phyloP scores from a whole-genome alignment of 1,139 yeast genomes.

The Sugiyamaella pinicola region DNA sequence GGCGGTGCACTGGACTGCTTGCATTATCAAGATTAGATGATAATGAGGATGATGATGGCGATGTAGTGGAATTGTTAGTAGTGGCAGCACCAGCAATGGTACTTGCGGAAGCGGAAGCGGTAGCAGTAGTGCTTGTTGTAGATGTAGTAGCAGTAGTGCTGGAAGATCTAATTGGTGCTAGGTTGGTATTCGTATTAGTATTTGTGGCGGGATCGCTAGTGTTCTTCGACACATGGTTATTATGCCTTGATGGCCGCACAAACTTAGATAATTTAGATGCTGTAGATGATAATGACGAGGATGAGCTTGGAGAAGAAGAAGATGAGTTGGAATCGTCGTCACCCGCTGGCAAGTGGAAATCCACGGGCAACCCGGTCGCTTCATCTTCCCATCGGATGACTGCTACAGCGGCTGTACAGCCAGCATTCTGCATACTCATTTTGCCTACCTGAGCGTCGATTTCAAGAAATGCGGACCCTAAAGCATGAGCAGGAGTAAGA shows the following conservation, averaged over 20 bases:
- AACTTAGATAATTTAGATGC: conserved; percentile 14
- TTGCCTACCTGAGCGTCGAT: conserved; percentile 73
- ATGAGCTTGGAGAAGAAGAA: conserved; percentile 11
- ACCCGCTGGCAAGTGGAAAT: not conserved
- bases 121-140: not conserved
- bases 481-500: conserved; percentile 37
- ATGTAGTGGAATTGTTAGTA: not conserved
- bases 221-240: not conserved
- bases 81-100: not conserved
- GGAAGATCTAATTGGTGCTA: not conserved
- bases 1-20: conserved; percentile 12
- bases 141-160: conserved; percentile 2
- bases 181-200: not conserved
- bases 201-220: not conserved
- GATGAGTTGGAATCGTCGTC: conserved; percentile 9
- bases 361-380: conserved; percentile 24
- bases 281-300: conserved; percentile 11
- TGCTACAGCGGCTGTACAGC: conserved; percentile 96
- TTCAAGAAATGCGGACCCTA: conserved; percentile 55
- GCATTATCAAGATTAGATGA: conserved; percentile 2
- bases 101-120: not conserved
- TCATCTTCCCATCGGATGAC: conserved; percentile 75
- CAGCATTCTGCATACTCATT: conserved; percentile 63
- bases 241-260: conserved; percentile 5
- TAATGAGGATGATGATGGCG: conserved; percentile 6